phyloP scores from a whole-genome alignment of 805 yeast genomes.

The Wickerhamomyces bovis region DNA sequence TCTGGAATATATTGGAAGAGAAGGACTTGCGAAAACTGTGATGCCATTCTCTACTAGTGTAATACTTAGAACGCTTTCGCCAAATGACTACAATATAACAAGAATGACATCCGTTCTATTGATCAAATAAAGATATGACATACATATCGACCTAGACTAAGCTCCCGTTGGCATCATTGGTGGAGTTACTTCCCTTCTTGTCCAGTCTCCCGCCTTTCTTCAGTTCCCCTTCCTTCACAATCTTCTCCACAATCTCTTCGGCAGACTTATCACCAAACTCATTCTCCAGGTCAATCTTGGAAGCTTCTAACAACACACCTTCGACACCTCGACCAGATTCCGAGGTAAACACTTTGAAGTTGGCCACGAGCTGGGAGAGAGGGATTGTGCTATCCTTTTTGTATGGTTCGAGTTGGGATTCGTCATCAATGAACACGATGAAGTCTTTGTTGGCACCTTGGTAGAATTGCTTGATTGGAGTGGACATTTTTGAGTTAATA shows the following conservation, averaged over 20 bases:
- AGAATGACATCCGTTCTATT: too few relatives aligned
- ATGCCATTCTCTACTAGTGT: too few relatives aligned
- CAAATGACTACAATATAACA: too few relatives aligned
- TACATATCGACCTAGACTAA: not conserved
- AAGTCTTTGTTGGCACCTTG: constrained; percentile 64
- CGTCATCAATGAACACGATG: constrained; percentile 55
- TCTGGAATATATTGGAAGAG: too few relatives aligned
- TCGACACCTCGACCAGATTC: constrained; percentile 59
- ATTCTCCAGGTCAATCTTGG: constrained; percentile 52
- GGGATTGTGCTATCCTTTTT: constrained; percentile 47
- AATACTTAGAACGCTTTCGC: too few relatives aligned
- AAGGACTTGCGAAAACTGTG: too few relatives aligned
- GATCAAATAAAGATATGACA: too few relatives aligned
- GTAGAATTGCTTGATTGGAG: constrained; percentile 48
- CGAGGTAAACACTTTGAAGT: constrained; percentile 58
- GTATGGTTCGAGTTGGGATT: constrained; percentile 42
- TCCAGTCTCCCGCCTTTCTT: constrained; percentile 31
- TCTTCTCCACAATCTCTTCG: constrained; percentile 54
- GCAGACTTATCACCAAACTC: constrained; percentile 57
- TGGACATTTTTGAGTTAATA: too few relatives aligned
- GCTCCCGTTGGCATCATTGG: constrained; percentile 42
- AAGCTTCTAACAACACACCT: constrained; percentile 69
- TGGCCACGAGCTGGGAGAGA: constrained; percentile 53
- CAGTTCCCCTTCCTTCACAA: constrained; percentile 54
- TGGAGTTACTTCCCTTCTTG: constrained; percentile 29